Evolutionary conservation across 1,284 basidiomycete species (phyloP), one percentile per base, ranked within the genome.

Genomic region (Cutaneotrichosporon daszewskae): DNA sequence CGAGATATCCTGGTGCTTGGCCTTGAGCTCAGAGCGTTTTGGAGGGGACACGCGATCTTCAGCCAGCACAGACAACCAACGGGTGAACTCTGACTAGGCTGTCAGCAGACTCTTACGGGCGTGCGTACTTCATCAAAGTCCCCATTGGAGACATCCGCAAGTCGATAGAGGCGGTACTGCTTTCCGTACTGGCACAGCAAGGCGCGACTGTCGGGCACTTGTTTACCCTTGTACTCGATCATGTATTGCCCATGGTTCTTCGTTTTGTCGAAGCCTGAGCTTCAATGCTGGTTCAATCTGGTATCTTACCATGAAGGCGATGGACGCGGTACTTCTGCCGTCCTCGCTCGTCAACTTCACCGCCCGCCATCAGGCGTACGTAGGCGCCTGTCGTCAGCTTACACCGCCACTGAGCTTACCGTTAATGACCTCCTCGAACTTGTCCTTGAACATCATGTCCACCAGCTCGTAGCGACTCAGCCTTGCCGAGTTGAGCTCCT

Each of bases 131-230:
- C 69, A 18, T 72, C 71, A 49, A 85, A 80, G 4, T 70, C 53
- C 2, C 77, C 69, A 61, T 92, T 90, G 4, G 87, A 91, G 3
- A 90, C 79, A 54, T 82, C 84, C 59, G 87, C 85, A 79, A 92
- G 87, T 3, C 72, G 63, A 58, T 83, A 88, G 1, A 69, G 47
- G 43, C 75, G 76, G 4, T 74, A 60, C 1, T 79, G 77, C 36
- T 76, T 77, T 10, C 86, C 87, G 57, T 87, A 83, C 53, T 78
- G 78, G 32, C 90, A 76, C 42, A 84, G 76, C 8, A 91, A 72
- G 0, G 74, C 72, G 51, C 83, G 76, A 49, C 84, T 78, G 38
- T 82, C 76, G 17, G 67, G 23, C 18, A 69, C 46, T 5, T 55
- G 49, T 17, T 58, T 44, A 12, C 62, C 74, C 44, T 79, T 76